Conservation (phyloP, 1,139 yeast genomes). For the Yamadazyma epiphylla region DNA sequence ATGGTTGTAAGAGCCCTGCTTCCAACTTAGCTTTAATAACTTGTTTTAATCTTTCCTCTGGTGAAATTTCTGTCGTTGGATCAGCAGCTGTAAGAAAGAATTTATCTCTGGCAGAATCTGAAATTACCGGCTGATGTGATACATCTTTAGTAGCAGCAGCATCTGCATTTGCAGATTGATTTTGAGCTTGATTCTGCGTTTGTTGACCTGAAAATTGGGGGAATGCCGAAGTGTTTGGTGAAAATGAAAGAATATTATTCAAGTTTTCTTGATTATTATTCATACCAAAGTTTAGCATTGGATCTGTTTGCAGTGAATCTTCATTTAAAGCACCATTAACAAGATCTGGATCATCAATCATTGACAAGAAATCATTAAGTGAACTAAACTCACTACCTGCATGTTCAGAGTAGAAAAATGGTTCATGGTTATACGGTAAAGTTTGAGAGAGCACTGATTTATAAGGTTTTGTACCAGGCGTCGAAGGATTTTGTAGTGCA, state of each 20-base stretch:
- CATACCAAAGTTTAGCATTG: slow-evolving; percentile 23
- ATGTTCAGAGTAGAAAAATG: slow-evolving; percentile 83
- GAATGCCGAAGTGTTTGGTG: slow-evolving; percentile 25
- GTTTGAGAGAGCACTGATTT: slow-evolving; percentile 42
- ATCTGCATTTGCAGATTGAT: slow-evolving; percentile 6
- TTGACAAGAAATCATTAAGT: slow-evolving; percentile 80
- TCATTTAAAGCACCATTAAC: slow-evolving; percentile 49
- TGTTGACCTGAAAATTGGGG: too few relatives aligned
- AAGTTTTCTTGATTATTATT: slow-evolving; percentile 12
- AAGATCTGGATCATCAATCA: slow-evolving; percentile 81
- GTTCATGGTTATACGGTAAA: slow-evolving; percentile 56
- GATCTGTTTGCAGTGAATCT: slow-evolving; percentile 21
- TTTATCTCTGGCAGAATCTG: slow-evolving; percentile 86
- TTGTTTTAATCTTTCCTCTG: slow-evolving; percentile 89
- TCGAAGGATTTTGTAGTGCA: slow-evolving; percentile 4
- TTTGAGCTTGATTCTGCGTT: slow-evolving; percentile 9
- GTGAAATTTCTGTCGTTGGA: slow-evolving; percentile 91
- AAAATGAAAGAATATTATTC: slow-evolving; percentile 25
- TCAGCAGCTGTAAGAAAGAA: slow-evolving; percentile 96
- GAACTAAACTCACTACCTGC: slow-evolving; percentile 93
- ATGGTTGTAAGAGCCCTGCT: slow-evolving; percentile 91
- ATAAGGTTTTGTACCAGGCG: slow-evolving; percentile 3
- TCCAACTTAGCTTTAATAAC: slow-evolving; percentile 95
- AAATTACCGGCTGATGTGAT: slow-evolving; percentile 46
- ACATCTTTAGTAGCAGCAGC: slow-evolving; percentile 4